A percentile compares a stretch with the other conserved stretches of the same genome.
These are phyloP conservation scores for Rhizoclosmatium globosum DNA, from an alignment of 192 early-diverging fungal genomes.

Conservation along the genomic window DNA sequence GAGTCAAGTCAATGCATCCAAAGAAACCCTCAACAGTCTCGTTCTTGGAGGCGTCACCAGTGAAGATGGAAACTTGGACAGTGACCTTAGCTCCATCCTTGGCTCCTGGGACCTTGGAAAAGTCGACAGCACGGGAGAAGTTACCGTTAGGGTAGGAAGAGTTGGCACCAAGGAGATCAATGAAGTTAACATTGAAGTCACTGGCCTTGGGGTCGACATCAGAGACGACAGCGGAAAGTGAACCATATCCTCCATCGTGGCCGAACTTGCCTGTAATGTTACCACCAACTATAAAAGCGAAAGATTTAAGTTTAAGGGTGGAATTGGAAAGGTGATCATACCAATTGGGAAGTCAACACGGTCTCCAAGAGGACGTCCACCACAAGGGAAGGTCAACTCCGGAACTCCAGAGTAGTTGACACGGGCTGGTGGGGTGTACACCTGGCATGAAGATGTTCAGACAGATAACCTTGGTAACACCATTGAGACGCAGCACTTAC, in stretches of 20 bases:
- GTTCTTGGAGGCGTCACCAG: not conserved
- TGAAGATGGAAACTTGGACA: not conserved
- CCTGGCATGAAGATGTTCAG: not conserved
- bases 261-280: not conserved
- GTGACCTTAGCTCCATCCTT: not conserved
- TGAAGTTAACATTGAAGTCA: not conserved
- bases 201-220: not conserved
- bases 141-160: not conserved
- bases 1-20: slow-evolving; percentile 12
- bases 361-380: not conserved
- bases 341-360: not conserved
- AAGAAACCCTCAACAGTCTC: too few relatives aligned
- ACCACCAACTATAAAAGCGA: not conserved
- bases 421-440: not conserved
- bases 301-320: not conserved
- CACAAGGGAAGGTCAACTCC: not conserved
- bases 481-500: not conserved
- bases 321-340: not conserved
- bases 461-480: not conserved
- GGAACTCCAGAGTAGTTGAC: not conserved
- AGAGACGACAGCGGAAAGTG: not conserved
- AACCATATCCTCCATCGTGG: not conserved
- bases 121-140: not conserved
- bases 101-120: not conserved
- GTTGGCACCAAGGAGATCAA: not conserved